phyloP scores from a whole-genome alignment of 805 yeast species.

The Metschnikowia bowlesiae region DNA sequence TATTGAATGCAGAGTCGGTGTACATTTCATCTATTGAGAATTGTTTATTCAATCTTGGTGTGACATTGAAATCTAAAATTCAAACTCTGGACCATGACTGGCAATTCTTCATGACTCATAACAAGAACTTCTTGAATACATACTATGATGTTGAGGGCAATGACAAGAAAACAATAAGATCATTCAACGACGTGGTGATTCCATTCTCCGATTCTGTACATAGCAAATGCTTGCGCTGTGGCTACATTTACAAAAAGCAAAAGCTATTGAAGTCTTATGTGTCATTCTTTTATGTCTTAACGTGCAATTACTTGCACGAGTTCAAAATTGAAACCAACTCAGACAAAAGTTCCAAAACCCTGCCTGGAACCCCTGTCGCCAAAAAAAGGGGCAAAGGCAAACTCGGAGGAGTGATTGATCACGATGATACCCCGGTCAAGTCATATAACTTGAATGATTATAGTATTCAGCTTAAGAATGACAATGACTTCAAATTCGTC shows the following conservation, averaged over 20 bases:
- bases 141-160: slow-evolving; percentile 16
- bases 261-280: slow-evolving; percentile 39
- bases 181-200: slow-evolving; percentile 20
- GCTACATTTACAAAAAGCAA: slow-evolving; percentile 37
- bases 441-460: slow-evolving; percentile 41
- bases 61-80: slow-evolving; percentile 24
- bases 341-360: slow-evolving; percentile 7
- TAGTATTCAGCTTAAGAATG: slow-evolving; percentile 29
- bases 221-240: slow-evolving; percentile 37
- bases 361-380: slow-evolving; percentile 8
- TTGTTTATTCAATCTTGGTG: slow-evolving; percentile 19
- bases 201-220: slow-evolving; percentile 38
- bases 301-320: slow-evolving; percentile 42
- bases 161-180: slow-evolving; percentile 19
- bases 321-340: slow-evolving; percentile 30
- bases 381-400: slow-evolving; percentile 26
- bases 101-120: slow-evolving; percentile 35
- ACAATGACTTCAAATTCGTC: slow-evolving; percentile 31
- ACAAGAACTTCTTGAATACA: slow-evolving; percentile 24
- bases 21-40: slow-evolving; percentile 14
- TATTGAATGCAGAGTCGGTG: slow-evolving; percentile 21
- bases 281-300: slow-evolving; percentile 34
- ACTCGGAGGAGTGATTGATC: slow-evolving; percentile 38
- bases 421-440: slow-evolving; percentile 36
- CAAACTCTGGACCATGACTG: slow-evolving; percentile 29